These are phyloP conservation scores for Venustampulla echinocandica DNA, from an alignment of 495 filamentous ascomycete species.

Conservation along the genomic window DNA sequence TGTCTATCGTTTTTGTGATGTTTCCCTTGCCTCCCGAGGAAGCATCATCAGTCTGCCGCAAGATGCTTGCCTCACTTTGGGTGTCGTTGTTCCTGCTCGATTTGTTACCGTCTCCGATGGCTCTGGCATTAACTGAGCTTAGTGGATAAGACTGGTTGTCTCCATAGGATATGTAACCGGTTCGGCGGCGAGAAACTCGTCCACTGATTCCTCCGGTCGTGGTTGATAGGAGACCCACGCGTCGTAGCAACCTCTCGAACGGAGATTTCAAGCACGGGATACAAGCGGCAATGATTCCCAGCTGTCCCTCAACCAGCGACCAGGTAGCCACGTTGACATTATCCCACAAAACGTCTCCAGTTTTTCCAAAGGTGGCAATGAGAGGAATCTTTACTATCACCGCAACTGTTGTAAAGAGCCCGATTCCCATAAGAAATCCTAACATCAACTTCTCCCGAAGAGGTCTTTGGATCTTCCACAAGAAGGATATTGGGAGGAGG, in stretches of 20 bases:
- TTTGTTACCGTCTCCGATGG: no score
- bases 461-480: constrained; percentile 23
- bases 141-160: no score
- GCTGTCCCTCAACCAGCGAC: constrained; percentile 24
- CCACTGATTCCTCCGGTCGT: not conserved
- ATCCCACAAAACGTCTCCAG: constrained; percentile 22
- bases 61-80: no score
- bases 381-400: constrained; percentile 25
- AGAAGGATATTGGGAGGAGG: constrained; percentile 25
- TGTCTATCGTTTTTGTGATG: no score
- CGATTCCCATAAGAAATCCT: constrained; percentile 25
- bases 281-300: constrained; percentile 26
- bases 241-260: constrained; percentile 20
- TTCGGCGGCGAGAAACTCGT: no score
- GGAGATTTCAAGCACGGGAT: constrained; percentile 25
- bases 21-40: no score
- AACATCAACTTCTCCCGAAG: constrained; percentile 26
- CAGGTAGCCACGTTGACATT: constrained; percentile 23
- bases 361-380: constrained; percentile 19
- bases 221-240: constrained; percentile 9
- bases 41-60: no score
- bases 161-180: no score
- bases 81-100: no score
- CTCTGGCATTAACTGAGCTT: no score
- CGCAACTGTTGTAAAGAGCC: constrained; percentile 22